These are phyloP conservation scores for Leccinellum luteum DNA, from an alignment of 768 basidiomycete species.

Conservation along the genomic window DNA sequence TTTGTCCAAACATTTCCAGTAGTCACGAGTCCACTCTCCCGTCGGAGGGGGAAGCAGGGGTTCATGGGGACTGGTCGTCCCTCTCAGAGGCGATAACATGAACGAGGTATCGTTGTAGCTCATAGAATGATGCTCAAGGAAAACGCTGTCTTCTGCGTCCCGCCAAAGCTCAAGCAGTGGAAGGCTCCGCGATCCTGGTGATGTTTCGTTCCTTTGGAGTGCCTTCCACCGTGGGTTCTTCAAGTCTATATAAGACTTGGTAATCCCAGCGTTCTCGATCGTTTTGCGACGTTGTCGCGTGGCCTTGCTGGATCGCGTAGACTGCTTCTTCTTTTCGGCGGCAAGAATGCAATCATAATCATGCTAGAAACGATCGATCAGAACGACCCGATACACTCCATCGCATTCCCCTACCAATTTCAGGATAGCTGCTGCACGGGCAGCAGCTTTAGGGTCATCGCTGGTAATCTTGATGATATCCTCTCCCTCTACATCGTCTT, in stretches of 20 bases:
- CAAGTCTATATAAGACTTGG: conserved; percentile 21
- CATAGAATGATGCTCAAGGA: conserved; percentile 26
- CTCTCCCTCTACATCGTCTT: conserved; percentile 36
- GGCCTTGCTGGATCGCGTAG: conserved; percentile 31
- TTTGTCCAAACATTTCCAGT: conserved; percentile 79
- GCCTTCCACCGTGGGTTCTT: conserved; percentile 14
- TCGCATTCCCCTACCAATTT: conserved; percentile 60
- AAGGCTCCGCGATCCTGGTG: conserved; percentile 34
- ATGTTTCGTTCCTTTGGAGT: conserved; percentile 14
- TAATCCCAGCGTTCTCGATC: conserved; percentile 29
- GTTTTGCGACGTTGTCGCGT: conserved; percentile 40
- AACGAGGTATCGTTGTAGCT: conserved; percentile 14
- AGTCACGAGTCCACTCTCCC: conserved; percentile 63
- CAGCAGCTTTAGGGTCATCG: conserved; percentile 82
- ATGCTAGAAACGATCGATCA: conserved; percentile 46
- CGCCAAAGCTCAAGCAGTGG: conserved; percentile 28
- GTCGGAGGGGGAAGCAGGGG: conserved; percentile 3
- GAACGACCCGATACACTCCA: background rate
- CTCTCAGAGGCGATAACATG: conserved; percentile 17
- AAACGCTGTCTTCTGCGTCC: conserved; percentile 29
- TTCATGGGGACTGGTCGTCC: background rate
- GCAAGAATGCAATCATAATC: conserved; percentile 76
- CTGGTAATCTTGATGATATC: conserved; percentile 80
- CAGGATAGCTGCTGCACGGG: conserved; percentile 89
- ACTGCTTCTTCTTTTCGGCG: conserved; percentile 27